phyloP scores from a whole-genome alignment of 202 grass and related monocot species.

The Setaria viridis region DNA sequence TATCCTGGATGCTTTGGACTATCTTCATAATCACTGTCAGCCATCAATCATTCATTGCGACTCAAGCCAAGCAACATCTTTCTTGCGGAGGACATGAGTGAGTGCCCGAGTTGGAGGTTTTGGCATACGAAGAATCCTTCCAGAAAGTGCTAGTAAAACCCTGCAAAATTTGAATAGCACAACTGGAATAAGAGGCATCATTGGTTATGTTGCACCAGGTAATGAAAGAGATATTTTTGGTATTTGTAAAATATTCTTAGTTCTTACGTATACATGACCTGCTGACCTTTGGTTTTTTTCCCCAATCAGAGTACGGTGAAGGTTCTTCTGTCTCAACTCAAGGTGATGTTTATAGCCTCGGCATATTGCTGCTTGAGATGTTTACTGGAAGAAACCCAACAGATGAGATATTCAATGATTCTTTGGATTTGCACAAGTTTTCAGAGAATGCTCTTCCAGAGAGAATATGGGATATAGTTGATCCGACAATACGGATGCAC shows the following conservation, averaged over 20 bases:
- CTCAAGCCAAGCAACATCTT: slow-evolving; percentile 18
- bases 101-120: slow-evolving; percentile 45
- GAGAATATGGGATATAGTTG: neutral
- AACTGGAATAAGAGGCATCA: slow-evolving; percentile 45
- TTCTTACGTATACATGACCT: too few species aligned
- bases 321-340: slow-evolving; percentile 9
- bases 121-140: slow-evolving; percentile 47
- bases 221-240: too few species aligned
- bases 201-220: slow-evolving; percentile 55
- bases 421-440: neutral
- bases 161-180: slow-evolving; percentile 28
- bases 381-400: neutral
- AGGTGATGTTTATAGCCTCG: slow-evolving; percentile 25
- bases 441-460: neutral
- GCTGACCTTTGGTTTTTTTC: too few species aligned
- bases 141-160: neutral
- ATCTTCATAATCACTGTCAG: slow-evolving; percentile 50
- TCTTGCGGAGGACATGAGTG: slow-evolving; percentile 44
- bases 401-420: neutral
- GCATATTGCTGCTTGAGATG: slow-evolving; percentile 33
- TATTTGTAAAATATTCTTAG: too few species aligned
- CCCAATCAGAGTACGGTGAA: slow-evolving; percentile 46
- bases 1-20: slow-evolving; percentile 51
- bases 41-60: slow-evolving; percentile 38
- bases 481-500: neutral